Evolutionary conservation across 257 asterid genomes (phyloP).

Genomic region (Parsonsia alboflavescens): DNA sequence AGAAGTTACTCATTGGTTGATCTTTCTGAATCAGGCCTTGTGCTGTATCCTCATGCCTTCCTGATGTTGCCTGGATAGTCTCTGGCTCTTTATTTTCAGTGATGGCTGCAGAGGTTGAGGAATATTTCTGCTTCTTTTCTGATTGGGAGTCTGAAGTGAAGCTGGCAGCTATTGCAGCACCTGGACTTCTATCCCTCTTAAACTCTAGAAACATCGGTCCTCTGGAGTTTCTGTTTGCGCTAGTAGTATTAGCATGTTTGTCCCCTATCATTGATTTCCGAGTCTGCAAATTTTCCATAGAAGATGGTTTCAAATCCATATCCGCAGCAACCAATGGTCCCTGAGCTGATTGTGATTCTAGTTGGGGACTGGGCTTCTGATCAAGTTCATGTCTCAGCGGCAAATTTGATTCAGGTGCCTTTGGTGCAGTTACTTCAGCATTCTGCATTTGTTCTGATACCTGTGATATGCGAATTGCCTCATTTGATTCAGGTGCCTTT

Average conservation of each 20-base stretch:
- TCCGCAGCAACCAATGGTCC: slow-evolving; percentile 22
- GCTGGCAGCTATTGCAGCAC: slow-evolving; percentile 13
- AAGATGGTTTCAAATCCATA: slow-evolving; percentile 18
- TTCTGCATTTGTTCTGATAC: slow-evolving; percentile 14
- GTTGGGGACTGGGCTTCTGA: slow-evolving; percentile 11
- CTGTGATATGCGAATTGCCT: slow-evolving; percentile 20
- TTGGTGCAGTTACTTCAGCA: slow-evolving; percentile 14
- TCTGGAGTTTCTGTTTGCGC: background rate
- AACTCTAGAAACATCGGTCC: background rate
- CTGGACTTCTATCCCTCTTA: slow-evolving; percentile 12
- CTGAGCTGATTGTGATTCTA: slow-evolving; percentile 11
- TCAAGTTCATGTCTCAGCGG: slow-evolving; percentile 10
- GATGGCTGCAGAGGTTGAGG: slow-evolving; percentile 9
- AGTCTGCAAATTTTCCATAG: slow-evolving; percentile 17
- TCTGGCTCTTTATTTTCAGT: slow-evolving; percentile 13
- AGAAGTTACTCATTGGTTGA: background rate
- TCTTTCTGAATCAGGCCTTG: background rate
- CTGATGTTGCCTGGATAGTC: slow-evolving; percentile 11
- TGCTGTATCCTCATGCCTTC: background rate
- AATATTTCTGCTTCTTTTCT: slow-evolving; percentile 11
- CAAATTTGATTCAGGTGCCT: slow-evolving; percentile 16
- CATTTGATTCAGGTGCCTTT: slow-evolving; percentile 14
- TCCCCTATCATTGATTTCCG: slow-evolving; percentile 3
- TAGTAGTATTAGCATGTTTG: slow-evolving; percentile 6
- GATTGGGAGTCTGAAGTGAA: slow-evolving; percentile 14